Conservation (phyloP, 352 stramenopile genomes). For the Pythium dissimile region DNA sequence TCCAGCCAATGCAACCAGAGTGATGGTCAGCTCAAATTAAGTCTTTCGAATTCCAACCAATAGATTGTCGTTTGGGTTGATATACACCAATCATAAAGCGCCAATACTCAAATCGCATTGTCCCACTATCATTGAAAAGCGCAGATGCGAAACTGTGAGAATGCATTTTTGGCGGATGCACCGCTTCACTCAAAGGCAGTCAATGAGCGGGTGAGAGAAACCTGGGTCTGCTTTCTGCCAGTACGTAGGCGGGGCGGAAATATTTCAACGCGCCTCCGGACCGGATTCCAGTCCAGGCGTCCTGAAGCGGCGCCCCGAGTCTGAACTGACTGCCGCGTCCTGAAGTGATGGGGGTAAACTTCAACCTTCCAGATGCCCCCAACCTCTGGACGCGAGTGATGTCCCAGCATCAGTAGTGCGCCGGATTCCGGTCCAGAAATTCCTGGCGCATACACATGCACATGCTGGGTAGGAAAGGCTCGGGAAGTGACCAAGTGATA, state of each 20-base stretch:
- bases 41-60: neutral
- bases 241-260: constrained; percentile 7
- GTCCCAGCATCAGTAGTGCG: no score
- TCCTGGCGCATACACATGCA: no score
- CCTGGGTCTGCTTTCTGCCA: constrained; percentile 14
- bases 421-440: no score
- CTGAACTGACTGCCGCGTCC: no score
- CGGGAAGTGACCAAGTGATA: no score
- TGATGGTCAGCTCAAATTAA: neutral
- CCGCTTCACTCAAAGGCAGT: constrained; percentile 3
- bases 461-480: no score
- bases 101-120: neutral
- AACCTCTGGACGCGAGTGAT: no score
- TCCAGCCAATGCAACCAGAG: neutral
- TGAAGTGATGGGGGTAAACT: no score
- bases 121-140: constrained; percentile 20
- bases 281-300: no score
- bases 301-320: no score
- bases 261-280: no score
- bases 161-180: constrained; percentile 8
- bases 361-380: no score
- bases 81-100: constrained; percentile 1
- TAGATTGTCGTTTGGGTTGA: neutral
- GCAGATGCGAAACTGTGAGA: constrained; percentile 6
- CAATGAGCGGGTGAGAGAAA: neutral